Base-by-base conservation (phyloP, 805 yeast genomes). In the Ogataea pignaliae region DNA sequence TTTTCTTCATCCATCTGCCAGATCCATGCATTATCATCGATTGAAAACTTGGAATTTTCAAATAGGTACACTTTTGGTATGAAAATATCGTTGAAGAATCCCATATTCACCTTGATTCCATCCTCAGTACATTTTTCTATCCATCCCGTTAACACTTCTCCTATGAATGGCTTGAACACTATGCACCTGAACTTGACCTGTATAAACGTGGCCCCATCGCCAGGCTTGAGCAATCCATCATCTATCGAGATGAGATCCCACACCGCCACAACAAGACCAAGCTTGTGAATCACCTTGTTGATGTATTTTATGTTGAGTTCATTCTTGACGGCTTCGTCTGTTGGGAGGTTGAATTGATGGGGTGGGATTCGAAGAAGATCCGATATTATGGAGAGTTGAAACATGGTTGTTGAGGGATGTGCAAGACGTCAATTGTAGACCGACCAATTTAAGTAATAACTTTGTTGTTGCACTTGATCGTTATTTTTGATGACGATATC, bases 131-230 rank as follows among this genome's bases (percentile, higher is more conserved):
- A 87, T 53, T 88, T 86, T 35, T 88, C 81, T 30, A 93, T 88
- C 91, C 95, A 88, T 1, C 99, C 99, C 0, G 89, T 83, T 21
- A 93, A 63, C 8, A 91, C 79, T 61, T 93, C 99, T 10, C 99
- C 99, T 1, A 88, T 82, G 64, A 91, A 91, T 0, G 99, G 99
- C 52, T 90, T 85, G 75, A 93, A 93, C 2, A 91, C 83, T 10
- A 90, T 70, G 38, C 85, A 72, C 41, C 97, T 68, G 59, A 89
- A 87, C 43, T 71, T 75, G 15, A 84, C 86, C 50, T 83, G 85
- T 34, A 88, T 81, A 55, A 74, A 90, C 4, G 88, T 75, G 1
- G 90, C 88, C 9, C 99, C 98, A 65, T 93, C 98, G 9, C 99
- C 98, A 1, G 96, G 96, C 55, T 81, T 85, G 47, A 93, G 71